Percentiles rank a stretch among this genome's conserved stretches.
phyloP scores from a whole-genome alignment of 2,329 filamentous ascomycete species.

The Chalara sp. region DNA sequence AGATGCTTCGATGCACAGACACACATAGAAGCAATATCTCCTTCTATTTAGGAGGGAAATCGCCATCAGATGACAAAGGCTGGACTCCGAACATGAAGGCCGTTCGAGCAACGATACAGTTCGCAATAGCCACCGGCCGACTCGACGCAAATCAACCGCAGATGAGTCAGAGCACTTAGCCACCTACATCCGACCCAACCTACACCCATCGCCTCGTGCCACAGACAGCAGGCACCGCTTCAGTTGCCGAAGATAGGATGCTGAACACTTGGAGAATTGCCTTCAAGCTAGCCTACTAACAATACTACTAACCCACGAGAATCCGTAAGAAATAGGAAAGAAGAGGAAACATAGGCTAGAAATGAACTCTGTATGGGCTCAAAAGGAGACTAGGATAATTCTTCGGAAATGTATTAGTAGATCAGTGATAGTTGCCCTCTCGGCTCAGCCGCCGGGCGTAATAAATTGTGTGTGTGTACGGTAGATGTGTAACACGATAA shows the following conservation, averaged over 20 bases:
- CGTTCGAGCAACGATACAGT: neutral
- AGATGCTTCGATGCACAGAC: neutral
- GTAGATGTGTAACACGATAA: too few species aligned
- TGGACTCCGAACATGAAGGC: too few species aligned
- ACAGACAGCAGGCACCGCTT: neutral
- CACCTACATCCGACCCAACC: neutral
- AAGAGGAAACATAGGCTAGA: neutral
- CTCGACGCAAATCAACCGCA: neutral
- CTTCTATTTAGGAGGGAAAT: neutral
- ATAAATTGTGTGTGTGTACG: neutral
- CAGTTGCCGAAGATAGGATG: neutral
- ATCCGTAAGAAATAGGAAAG: neutral
- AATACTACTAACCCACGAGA: neutral
- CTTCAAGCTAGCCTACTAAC: neutral
- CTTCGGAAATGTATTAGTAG: constrained; percentile 2
- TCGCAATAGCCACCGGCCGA: neutral
- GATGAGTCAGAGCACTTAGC: neutral
- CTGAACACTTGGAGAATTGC: neutral
- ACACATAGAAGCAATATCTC: neutral
- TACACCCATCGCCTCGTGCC: neutral
- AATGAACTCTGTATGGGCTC: neutral
- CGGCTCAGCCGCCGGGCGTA: constrained; percentile 4
- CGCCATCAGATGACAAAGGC: too few species aligned
- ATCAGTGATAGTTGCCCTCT: constrained; percentile 3
- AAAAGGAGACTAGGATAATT: neutral